Evolutionary conservation across 768 basidiomycete genomes (phyloP), one percentile per base, ranked within the genome.

Genomic region (Astraeus odoratus): DNA sequence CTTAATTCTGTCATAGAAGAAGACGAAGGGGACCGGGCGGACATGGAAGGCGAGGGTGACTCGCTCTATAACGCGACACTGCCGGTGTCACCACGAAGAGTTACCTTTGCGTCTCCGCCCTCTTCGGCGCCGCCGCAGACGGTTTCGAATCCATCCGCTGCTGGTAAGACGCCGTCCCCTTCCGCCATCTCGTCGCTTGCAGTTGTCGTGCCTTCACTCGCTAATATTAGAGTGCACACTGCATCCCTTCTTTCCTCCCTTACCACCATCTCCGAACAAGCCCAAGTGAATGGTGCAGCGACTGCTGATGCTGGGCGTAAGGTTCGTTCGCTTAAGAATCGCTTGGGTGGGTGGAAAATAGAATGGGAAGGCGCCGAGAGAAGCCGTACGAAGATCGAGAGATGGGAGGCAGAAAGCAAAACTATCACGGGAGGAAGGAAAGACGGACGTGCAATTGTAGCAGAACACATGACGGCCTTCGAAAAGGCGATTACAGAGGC

Each of bases 311-410:
- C 89, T 0, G 88, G 87, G 37, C 76, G 90, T 30, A 90, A 87
- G 65, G 81, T 94, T 33, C 83, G 90, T 39, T 85, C 86, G 12
- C 65, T 91, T 50, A 88, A 86, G 68, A 90, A 91, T 55, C 86
- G 84, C 53, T 65, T 92, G 24, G 83, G 81, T 5, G 84, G 79
- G 18, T 87, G 86, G 83, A 75, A 81, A 44, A 73, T 76, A 25
- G 89, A 92, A 44, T 88, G 82, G 75, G 89, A 92, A 52, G 86
- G 81, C 50, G 89, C 87, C 31, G 89, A 92, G 59, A 75, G 78
- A 37, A 92, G 89, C 57, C 75, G 84, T 26, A 57, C 72, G 47
- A 77, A 71, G 60, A 87, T 92, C 45, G 86, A 88, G 62, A 74
- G 70, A 59, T 91, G 90, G 90, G 89, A 92, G 57, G 72, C 77